Evolutionary conservation across 768 basidiomycete genomes (phyloP), one percentile per base, ranked within the genome.

Genomic region (Phaeotremella skinneri): DNA sequence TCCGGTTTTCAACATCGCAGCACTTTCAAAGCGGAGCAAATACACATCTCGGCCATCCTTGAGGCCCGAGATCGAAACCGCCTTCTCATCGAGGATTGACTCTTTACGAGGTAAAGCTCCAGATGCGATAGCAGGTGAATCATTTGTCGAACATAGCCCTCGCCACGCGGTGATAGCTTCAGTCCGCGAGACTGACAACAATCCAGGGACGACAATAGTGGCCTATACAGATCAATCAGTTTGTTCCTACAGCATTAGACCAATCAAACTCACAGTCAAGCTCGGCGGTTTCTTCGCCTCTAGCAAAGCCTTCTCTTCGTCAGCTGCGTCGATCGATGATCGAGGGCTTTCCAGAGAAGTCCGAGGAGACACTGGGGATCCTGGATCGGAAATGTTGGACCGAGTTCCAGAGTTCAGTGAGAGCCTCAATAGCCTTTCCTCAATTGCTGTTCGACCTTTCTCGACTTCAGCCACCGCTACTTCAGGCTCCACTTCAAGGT

Each of bases 181-280:
- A n/a, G 69, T 73, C 6, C 57, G 55, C 2, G 70, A 73, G 11
- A 79, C 76, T 23, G 79, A 66, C 17, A 80, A 69, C 5, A 81
- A 69, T 20, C 81, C 81, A 2, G 80, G 79, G 0, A 79, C 77
- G 54, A 79, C 66, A 58, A 81, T 80, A 47, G 79, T 75, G 1
- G 74, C 78, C 69, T 75, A 31, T 23, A 39, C 31, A 34, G 11
- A 57, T 47, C 26, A n/a, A 16, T 13, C 20, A 34, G 17, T 29
- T 13, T 51, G 14, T 29, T 9, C 45, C 26, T 17, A 1, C 42
- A 1, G 25, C 21, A 23, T 14, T 13, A 29, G 58, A 6, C 41
- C 23, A 47, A 53, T 5, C 13, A 21, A 26, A 68, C 73, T 62
- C 37, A 72, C 73, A 34, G 69, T 67, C 26, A 76, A 58, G 58